These are phyloP conservation scores for Truncatella angustata DNA, from an alignment of 2,329 filamentous ascomycete genomes.

Conservation along the genomic window DNA sequence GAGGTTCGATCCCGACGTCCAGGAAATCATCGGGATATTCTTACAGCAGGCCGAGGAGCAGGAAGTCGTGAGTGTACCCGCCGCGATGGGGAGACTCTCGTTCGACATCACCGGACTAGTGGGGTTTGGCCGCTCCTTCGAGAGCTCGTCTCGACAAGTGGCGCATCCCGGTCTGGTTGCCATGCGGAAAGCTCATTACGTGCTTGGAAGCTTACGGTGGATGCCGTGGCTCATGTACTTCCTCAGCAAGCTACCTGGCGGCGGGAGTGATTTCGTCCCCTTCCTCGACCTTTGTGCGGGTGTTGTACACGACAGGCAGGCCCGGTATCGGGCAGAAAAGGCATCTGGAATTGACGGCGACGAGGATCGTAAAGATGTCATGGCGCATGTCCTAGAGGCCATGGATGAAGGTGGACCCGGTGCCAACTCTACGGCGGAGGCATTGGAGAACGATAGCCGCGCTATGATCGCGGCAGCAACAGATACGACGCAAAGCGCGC, in stretches of 20 bases:
- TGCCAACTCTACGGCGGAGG: slow-evolving; percentile 6
- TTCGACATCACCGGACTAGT: slow-evolving; percentile 12
- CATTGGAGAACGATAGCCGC: slow-evolving; percentile 9
- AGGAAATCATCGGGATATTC: slow-evolving; percentile 11
- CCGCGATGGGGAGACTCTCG: slow-evolving; percentile 1
- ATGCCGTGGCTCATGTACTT: slow-evolving; percentile 11
- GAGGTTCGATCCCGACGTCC: slow-evolving; percentile 3
- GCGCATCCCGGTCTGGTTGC: slow-evolving; percentile 8
- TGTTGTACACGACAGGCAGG: slow-evolving; percentile 6
- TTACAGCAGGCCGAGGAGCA: not conserved
- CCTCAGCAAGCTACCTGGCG: slow-evolving; percentile 2
- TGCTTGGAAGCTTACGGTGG: slow-evolving; percentile 7
- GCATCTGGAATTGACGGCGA: not conserved
- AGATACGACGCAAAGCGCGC: slow-evolving; percentile 11
- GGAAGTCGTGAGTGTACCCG: not conserved
- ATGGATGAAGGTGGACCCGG: slow-evolving; percentile 5
- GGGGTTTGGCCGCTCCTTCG: slow-evolving; percentile 11
- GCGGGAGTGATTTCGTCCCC: slow-evolving; percentile 7
- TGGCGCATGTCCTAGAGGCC: slow-evolving; percentile 10
- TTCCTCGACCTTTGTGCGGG: slow-evolving; percentile 8
- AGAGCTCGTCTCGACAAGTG: not conserved
- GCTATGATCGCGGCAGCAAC: slow-evolving; percentile 12
- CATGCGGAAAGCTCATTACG: slow-evolving; percentile 9
- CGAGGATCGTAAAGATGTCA: slow-evolving; percentile 7
- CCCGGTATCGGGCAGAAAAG: not conserved